A percentile compares a stretch with the other conserved stretches of the same genome.
phyloP scores from a whole-genome alignment of 805 yeast genomes.

The Scheffersomyces lignosus region DNA sequence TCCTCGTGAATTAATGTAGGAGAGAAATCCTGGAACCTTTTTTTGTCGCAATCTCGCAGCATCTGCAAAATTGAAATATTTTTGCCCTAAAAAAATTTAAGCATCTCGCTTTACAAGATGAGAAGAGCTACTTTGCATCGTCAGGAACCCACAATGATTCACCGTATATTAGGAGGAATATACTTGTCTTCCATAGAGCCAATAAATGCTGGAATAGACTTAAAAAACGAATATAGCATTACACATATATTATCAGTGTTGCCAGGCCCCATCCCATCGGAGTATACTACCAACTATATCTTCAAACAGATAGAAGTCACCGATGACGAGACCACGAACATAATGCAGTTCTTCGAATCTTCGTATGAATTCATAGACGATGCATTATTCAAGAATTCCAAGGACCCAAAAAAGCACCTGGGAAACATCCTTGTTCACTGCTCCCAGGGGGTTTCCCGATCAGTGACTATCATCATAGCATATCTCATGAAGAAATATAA shows the following conservation, averaged over 20 bases:
- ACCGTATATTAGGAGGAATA: conserved; percentile 76
- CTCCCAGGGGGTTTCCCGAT: conserved; percentile 48
- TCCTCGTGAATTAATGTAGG: too few species aligned
- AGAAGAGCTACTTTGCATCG: too few species aligned
- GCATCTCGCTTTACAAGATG: too few species aligned
- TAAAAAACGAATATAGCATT: conserved; percentile 53
- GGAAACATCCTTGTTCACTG: conserved; percentile 44
- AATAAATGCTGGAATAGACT: conserved; percentile 51
- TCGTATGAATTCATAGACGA: conserved; percentile 65
- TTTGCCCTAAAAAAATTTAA: too few species aligned
- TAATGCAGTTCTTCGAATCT: conserved; percentile 60
- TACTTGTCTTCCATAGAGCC: conserved; percentile 76
- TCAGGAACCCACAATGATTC: conserved; percentile 25
- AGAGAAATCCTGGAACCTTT: too few species aligned
- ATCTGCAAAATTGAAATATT: too few species aligned
- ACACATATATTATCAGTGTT: conserved; percentile 73
- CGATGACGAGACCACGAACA: conserved; percentile 68
- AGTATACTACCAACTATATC: conserved; percentile 46
- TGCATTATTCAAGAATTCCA: conserved; percentile 49
- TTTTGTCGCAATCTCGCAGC: too few species aligned
- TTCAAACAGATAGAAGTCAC: conserved; percentile 66
- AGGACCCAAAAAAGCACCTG: conserved; percentile 5
- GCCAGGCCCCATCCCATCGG: conserved; percentile 59
- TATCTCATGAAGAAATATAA: conserved; percentile 55
- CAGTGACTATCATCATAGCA: conserved; percentile 46